A percentile compares a stretch with the other conserved stretches of the same genome.
These are phyloP conservation scores for Leccinum ponderosum DNA, from an alignment of 1,284 basidiomycete genomes.

Conservation along the genomic window DNA sequence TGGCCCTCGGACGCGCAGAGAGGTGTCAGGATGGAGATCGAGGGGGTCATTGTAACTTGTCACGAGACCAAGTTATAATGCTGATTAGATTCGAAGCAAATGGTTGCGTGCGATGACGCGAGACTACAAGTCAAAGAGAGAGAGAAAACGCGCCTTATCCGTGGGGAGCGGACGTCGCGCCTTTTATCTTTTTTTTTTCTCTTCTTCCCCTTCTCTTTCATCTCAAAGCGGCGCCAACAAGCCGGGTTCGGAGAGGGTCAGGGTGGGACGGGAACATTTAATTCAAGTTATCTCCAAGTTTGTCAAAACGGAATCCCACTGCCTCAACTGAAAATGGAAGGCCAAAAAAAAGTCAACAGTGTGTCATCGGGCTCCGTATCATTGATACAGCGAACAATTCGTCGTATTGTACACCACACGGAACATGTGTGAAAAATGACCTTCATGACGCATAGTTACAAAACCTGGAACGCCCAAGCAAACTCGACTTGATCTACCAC, in stretches of 20 bases:
- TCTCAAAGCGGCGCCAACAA: conserved; percentile 5
- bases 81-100: background rate
- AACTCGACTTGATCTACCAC: conserved; percentile 31
- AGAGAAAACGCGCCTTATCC: background rate
- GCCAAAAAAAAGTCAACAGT: background rate
- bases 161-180: background rate
- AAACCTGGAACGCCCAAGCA: conserved; percentile 48
- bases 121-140: background rate
- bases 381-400: background rate
- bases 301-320: background rate
- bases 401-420: background rate
- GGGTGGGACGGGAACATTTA: conserved; percentile 2
- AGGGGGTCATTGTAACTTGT: conserved; percentile 4
- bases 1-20: background rate
- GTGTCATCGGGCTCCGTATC: background rate
- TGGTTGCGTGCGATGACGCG: background rate
- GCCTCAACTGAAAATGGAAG: background rate
- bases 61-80: background rate
- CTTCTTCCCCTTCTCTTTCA: background rate
- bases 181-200: background rate
- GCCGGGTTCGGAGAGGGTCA: background rate
- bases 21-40: conserved; percentile 5
- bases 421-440: background rate
- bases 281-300: conserved; percentile 2
- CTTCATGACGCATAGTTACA: conserved; percentile 26